Base-by-base conservation (phyloP, 169 alveolate genomes). In the Eimeria mitis region DNA sequence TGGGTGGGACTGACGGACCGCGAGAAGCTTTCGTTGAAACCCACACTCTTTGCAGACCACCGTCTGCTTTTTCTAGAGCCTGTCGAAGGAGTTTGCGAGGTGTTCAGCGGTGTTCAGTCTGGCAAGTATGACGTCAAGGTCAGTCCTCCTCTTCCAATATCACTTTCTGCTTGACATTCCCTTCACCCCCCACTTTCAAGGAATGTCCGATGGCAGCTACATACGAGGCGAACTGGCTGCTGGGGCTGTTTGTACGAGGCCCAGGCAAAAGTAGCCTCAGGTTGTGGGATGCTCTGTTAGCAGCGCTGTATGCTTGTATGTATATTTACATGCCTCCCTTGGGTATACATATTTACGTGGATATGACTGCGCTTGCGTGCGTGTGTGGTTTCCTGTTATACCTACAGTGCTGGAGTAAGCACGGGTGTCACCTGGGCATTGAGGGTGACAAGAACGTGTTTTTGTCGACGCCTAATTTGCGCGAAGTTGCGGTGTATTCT, bases 361-460 rank as follows among this genome's bases (percentile, higher is more conserved):
- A 8, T 59, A 21, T 28, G 1, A 37, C 4, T 1, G 56, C 23
- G 85, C 23, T 42, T 70, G 61, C 40, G 94, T 28, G 87, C 49
- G 37, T 63, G 6, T 85, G 40, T 42, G 83, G 54, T 3, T 28
- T 83, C 19, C 76, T 54, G n/a, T 1, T 59, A 7, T 37, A 13
- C 11, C 23, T 91, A n/a, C 96, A 92, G 96, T 92, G 96, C 79
- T 92, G 96, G 96, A 92, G 89, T 76, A 92, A 81, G 56, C 88
- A 37, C 37, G 89, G 61, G 16, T 92, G 96, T 42, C 85, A 81
- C 52, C 42, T 97, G 95, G 97, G 97, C 14, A 95, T 97, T 28
- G 98, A 97, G 81, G 98, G 98, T 56, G 98, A 97, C 92, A 92
- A 89, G 94, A 96, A 84, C 81, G 98, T 96, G 9, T 97, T 95